Evolutionary conservation across 2,329 filamentous ascomycete species (phyloP).

Genomic region (Epichloe festucae): DNA sequence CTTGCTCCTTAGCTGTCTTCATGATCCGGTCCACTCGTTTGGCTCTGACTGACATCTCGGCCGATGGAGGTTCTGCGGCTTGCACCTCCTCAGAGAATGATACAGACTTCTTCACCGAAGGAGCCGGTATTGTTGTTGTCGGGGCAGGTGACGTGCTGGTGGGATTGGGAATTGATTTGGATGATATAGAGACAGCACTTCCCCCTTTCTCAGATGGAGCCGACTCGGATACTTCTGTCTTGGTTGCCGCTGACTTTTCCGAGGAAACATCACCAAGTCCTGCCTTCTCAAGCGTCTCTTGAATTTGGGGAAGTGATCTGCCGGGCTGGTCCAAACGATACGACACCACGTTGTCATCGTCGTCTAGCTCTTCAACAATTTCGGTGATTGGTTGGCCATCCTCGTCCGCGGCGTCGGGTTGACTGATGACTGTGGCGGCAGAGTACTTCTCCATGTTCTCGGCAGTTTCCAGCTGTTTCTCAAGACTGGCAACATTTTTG

Average conservation of each 20-base stretch:
- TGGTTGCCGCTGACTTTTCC: slow-evolving; percentile 4
- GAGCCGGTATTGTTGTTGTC: not conserved
- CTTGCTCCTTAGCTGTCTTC: slow-evolving; percentile 41
- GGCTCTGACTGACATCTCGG: slow-evolving; percentile 26
- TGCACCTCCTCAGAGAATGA: slow-evolving; percentile 47
- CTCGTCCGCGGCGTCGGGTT: slow-evolving; percentile 50
- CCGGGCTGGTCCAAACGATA: slow-evolving; percentile 54
- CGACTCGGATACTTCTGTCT: not conserved
- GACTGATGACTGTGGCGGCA: slow-evolving; percentile 44
- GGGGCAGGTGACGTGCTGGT: not conserved
- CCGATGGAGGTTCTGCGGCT: slow-evolving; percentile 12
- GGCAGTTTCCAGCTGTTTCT: slow-evolving; percentile 56
- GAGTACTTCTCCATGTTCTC: slow-evolving; percentile 51
- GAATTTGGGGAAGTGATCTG: slow-evolving; percentile 51
- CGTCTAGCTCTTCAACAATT: slow-evolving; percentile 84
- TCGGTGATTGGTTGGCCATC: slow-evolving; percentile 71
- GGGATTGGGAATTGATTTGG: not conserved
- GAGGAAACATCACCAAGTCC: slow-evolving; percentile 41
- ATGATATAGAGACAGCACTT: not conserved
- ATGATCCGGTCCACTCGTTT: slow-evolving; percentile 43
- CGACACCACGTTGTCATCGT: slow-evolving; percentile 72
- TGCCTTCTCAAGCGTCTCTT: slow-evolving; percentile 65
- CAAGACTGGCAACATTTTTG: slow-evolving; percentile 62
- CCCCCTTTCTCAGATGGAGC: not conserved
- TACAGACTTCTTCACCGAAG: slow-evolving; percentile 40